Percentiles rank a stretch among this genome's conserved stretches.
Conservation (phyloP, 495 filamentous ascomycete genomes). For the Aspergillus hancockii region DNA sequence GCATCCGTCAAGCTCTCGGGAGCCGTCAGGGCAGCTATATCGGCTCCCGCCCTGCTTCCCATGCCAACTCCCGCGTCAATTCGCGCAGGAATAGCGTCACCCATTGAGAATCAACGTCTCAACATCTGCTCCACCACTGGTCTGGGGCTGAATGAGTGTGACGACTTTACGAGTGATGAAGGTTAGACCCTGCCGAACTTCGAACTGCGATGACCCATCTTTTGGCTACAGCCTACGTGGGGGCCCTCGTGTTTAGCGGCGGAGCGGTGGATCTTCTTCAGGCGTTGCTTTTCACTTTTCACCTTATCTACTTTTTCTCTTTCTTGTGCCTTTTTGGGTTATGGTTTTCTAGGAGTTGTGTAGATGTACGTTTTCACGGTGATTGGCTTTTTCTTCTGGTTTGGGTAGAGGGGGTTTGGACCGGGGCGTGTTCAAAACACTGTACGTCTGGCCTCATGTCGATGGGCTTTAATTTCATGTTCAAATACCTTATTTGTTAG, state of each 20-base stretch:
- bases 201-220: not conserved
- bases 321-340: not conserved
- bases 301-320: not conserved
- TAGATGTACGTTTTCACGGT: not conserved
- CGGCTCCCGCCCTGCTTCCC: slow-evolving; percentile 38
- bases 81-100: slow-evolving; percentile 42
- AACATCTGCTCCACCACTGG: not conserved
- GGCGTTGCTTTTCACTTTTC: not conserved
- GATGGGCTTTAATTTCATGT: slow-evolving; percentile 1
- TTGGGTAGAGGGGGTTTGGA: not conserved
- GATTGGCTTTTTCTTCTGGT: not conserved
- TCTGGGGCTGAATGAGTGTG: slow-evolving; percentile 1
- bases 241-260: not conserved
- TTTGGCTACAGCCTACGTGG: not conserved
- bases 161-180: slow-evolving; percentile 14
- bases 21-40: slow-evolving; percentile 39
- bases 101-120: not conserved
- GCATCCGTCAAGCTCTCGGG: slow-evolving; percentile 45
- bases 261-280: not conserved
- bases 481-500: not conserved
- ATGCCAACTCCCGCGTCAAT: slow-evolving; percentile 34
- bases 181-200: not conserved
- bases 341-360: not conserved
- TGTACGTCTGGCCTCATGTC: not conserved
- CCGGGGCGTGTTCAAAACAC: not conserved